phyloP scores from a whole-genome alignment of 2,329 filamentous ascomycete species.

The Microthyrium microscopicum region DNA sequence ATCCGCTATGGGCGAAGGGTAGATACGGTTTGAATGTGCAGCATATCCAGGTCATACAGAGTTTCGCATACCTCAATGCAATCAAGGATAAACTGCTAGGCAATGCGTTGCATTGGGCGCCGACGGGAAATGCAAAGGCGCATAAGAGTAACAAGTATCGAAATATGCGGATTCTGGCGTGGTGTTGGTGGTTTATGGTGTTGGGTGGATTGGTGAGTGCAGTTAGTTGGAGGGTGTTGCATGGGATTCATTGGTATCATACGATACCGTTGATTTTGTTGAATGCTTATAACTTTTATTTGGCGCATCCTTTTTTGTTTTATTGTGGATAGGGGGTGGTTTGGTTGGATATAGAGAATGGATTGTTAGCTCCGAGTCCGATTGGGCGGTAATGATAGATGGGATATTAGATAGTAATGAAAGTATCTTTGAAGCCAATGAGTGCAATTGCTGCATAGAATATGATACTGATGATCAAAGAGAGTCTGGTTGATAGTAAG shows the following conservation, averaged over 20 bases:
- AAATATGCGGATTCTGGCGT: slow-evolving; percentile 26
- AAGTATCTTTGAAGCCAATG: no score
- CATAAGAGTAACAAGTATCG: slow-evolving; percentile 27
- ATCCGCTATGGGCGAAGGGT: slow-evolving; percentile 25
- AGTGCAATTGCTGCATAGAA: no score
- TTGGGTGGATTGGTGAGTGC: slow-evolving; percentile 20
- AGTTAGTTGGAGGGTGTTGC: slow-evolving; percentile 19
- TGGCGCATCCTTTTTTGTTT: slow-evolving; percentile 25
- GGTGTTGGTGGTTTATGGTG: slow-evolving; percentile 21
- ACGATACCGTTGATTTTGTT: slow-evolving; percentile 23
- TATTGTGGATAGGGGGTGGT: slow-evolving; percentile 8
- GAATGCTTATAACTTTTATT: slow-evolving; percentile 23
- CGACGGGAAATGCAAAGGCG: slow-evolving; percentile 23
- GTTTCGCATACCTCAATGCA: slow-evolving; percentile 26
- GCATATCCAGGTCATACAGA: slow-evolving; percentile 25
- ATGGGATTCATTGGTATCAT: slow-evolving; percentile 24
- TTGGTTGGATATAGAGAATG: no score
- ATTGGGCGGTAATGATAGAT: no score
- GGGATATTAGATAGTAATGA: no score
- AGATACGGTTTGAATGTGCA: slow-evolving; percentile 27
- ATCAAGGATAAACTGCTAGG: slow-evolving; percentile 27
- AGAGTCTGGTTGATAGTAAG: no score
- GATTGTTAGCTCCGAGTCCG: no score
- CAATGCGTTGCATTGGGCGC: slow-evolving; percentile 24
- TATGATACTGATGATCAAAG: no score